Conservation (phyloP, 176 grass and related monocot genomes). For the Cymbopogon citratus region DNA sequence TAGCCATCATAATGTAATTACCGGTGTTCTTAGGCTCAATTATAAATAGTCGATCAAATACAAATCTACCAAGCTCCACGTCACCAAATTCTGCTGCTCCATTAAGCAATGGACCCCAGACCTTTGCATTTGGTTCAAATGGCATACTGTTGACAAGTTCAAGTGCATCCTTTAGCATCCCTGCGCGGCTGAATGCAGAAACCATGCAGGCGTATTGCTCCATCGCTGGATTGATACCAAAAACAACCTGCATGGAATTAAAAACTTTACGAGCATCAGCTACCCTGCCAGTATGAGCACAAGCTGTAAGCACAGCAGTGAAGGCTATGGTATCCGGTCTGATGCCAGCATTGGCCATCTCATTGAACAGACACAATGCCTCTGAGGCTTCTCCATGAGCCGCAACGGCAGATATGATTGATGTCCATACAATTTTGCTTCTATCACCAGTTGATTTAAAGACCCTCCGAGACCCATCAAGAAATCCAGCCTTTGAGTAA, state of each 20-base stretch:
- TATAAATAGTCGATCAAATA: conserved; percentile 42
- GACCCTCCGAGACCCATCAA: conserved; percentile 34
- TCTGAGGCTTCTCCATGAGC: conserved; percentile 53
- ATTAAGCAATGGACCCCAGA: conserved; percentile 57
- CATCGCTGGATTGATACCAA: conserved; percentile 31
- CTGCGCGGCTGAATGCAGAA: conserved; percentile 42
- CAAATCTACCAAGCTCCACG: conserved; percentile 37
- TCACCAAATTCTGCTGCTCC: conserved; percentile 53
- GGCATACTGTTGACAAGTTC: conserved; percentile 53
- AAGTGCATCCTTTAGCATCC: conserved; percentile 60
- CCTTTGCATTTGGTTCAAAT: conserved; percentile 54
- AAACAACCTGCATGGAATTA: conserved; percentile 47
- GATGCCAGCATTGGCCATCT: conserved; percentile 38
- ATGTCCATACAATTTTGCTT: conserved; percentile 54
- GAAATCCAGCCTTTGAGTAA: conserved; percentile 58
- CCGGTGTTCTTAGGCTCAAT: conserved; percentile 70
- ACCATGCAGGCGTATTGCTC: conserved; percentile 75
- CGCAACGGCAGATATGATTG: conserved; percentile 51
- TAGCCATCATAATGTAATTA: conserved; percentile 68
- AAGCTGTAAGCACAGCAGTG: conserved; percentile 52
- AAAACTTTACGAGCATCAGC: conserved; percentile 52
- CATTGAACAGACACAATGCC: conserved; percentile 35
- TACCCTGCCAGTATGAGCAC: conserved; percentile 56
- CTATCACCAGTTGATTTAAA: conserved; percentile 34
- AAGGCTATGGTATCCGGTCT: conserved; percentile 49